Evolutionary conservation across 2,329 filamentous ascomycete species (phyloP), one percentile per base, ranked within the genome.

Genomic region (Endoconidiophora polonica): DNA sequence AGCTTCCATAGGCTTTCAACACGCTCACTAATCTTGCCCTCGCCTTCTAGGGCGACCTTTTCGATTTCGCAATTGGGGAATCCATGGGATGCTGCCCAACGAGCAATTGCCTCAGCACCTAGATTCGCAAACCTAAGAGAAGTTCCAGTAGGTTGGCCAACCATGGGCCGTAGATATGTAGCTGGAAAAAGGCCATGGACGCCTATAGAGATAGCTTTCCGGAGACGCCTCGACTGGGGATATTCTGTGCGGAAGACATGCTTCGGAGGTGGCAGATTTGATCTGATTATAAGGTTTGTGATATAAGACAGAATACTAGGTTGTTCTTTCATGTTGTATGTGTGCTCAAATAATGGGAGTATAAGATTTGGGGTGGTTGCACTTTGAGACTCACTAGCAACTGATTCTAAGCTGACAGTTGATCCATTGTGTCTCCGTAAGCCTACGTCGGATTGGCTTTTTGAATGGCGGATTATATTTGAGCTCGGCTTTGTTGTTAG

Each of bases 1-100:
- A 96, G 71, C 63, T 90, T 94, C 91, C 91, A 98, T 5, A 98
- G 68, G 38, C 93, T 84, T 54, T 93, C 84, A 1, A 96, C 86
- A 5, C 91, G 76, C 55, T 96, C 88, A 2, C 76, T 76, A 44
- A 98, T 91, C 61, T 85, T 86, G 22, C 91, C 91, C 65, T 98
- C 91, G 20, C 90, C 90, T 65, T 98, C 91, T 0, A 98, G 72
- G 1, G 90, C 86, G 12, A 96, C 84, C 61, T 93, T 95, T 60
- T 95, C 87, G 50, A 98, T 86, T 57, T 93, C 83, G 54, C 76
- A 79, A 55, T 87, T 83, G 2, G 72, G 67, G 54, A 81, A 86
- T 1, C 83, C 81, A 56, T 86, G 77, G 10, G 69, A 69, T 48
- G 86, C 77, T 0, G 86, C 77, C 86, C 88, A 98, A 53, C 81